Evolutionary conservation across 106 monocot species (phyloP).

Genomic region (Dioscorea zingiberensis): DNA sequence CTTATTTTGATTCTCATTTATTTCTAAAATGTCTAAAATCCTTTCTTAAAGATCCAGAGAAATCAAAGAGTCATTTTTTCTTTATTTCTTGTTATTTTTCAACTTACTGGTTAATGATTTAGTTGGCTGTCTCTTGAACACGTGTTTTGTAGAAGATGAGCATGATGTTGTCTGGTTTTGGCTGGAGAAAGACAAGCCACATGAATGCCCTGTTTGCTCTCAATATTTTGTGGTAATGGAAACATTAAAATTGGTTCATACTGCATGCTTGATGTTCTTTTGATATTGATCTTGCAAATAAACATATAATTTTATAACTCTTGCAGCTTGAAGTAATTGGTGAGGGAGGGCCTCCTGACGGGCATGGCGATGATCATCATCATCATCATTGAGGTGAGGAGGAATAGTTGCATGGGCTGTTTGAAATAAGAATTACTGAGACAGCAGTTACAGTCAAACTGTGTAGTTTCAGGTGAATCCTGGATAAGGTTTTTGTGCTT

Average conservation of each 20-base stretch:
- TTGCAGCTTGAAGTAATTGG: constrained; percentile 81
- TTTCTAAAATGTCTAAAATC: no score
- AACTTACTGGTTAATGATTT: not conserved
- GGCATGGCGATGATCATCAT: constrained; percentile 59
- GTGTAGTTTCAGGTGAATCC: constrained; percentile 15
- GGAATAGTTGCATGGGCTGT: not conserved
- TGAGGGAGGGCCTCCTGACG: constrained; percentile 71
- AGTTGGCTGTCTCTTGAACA: not conserved
- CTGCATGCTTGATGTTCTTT: no score
- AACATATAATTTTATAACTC: not conserved
- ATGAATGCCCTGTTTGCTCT: constrained; percentile 93
- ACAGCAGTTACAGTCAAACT: constrained; percentile 19
- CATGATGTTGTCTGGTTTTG: constrained; percentile 99
- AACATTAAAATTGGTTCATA: not conserved
- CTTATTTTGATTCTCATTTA: no score
- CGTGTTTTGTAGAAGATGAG: constrained; percentile 74
- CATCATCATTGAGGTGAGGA: constrained; percentile 15
- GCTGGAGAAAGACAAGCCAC: constrained; percentile 92
- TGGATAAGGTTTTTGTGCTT: not conserved
- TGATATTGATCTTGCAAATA: no score
- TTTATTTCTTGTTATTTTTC: not conserved
- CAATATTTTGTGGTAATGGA: constrained; percentile 85
- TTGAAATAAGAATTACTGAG: constrained; percentile 21
- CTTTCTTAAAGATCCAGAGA: no score
- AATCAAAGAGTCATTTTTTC: not conserved